Percentiles rank a stretch among this genome's conserved stretches.
phyloP scores from a whole-genome alignment of 2,329 filamentous ascomycete species.

The Sporothrix euskadiensis region DNA sequence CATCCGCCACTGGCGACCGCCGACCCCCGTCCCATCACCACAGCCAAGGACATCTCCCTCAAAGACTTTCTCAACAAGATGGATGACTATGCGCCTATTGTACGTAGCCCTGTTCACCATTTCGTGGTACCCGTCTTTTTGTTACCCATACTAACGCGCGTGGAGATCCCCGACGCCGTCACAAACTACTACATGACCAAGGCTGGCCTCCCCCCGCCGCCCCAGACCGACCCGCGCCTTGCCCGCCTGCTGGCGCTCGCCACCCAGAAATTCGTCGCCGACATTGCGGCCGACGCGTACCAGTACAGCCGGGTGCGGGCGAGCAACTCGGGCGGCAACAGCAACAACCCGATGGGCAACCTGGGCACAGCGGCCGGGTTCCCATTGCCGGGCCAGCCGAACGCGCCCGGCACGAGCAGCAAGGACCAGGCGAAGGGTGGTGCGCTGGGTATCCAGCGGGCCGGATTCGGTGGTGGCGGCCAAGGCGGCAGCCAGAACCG shows the following conservation, averaged over 20 bases:
- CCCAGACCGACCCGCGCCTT: constrained; percentile 84
- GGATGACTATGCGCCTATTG: constrained; percentile 97
- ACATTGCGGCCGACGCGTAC: constrained; percentile 95
- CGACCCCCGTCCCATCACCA: constrained; percentile 37
- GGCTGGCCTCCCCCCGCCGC: constrained; percentile 88
- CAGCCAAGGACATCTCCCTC: constrained; percentile 87
- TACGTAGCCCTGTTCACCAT: constrained; percentile 50
- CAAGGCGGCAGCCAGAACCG: constrained; percentile 85
- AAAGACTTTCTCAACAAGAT: constrained; percentile 94
- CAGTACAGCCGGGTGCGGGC: constrained; percentile 95
- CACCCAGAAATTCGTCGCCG: constrained; percentile 98
- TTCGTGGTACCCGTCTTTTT: not conserved
- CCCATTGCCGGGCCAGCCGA: constrained; percentile 61
- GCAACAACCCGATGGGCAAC: constrained; percentile 90
- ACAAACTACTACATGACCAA: constrained; percentile 98
- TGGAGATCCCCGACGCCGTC: constrained; percentile 91
- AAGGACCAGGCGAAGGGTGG: constrained; percentile 61
- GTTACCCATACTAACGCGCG: not conserved
- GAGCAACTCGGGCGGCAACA: constrained; percentile 76
- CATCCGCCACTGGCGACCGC: not conserved
- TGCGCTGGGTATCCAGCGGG: constrained; percentile 71
- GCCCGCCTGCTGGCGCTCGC: constrained; percentile 91
- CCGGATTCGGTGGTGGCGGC: constrained; percentile 83
- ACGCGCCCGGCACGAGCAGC: constrained; percentile 44
- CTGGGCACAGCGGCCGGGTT: constrained; percentile 74